Conservation (phyloP, 192 early-diverging fungal genomes). For the Backusella psychrophila region DNA sequence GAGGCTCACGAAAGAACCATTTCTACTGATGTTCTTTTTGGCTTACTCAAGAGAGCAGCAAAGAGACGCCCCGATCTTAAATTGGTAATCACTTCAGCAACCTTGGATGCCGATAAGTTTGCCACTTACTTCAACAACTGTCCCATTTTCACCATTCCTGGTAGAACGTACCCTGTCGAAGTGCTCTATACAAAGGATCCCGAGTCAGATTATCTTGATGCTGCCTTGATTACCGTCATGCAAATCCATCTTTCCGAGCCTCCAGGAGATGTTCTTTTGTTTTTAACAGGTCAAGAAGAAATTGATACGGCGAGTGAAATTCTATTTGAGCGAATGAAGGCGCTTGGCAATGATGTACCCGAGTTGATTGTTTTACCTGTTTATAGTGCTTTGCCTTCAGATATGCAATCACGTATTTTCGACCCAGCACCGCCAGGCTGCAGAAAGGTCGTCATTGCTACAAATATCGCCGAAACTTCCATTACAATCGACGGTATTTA, state of each 20-base stretch:
- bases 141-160: slow-evolving; percentile 96
- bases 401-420: slow-evolving; percentile 96
- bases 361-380: slow-evolving; percentile 89
- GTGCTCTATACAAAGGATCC: slow-evolving; percentile 94
- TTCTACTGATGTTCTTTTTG: slow-evolving; percentile 94
- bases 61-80: slow-evolving; percentile 85
- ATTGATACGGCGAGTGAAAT: slow-evolving; percentile 84
- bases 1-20: slow-evolving; percentile 99
- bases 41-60: slow-evolving; percentile 82
- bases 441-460: slow-evolving; percentile 93
- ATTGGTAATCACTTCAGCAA: slow-evolving; percentile 94
- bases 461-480: slow-evolving; percentile 98
- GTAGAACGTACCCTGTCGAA: slow-evolving; percentile 93
- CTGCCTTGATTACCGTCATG: slow-evolving; percentile 92
- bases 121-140: slow-evolving; percentile 86
- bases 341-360: slow-evolving; percentile 63
- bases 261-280: slow-evolving; percentile 90
- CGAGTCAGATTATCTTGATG: slow-evolving; percentile 91
- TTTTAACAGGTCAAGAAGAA: slow-evolving; percentile 98
- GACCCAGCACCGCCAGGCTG: slow-evolving; percentile 80
- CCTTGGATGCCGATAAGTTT: slow-evolving; percentile 94
- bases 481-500: slow-evolving; percentile 97
- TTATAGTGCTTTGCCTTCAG: slow-evolving; percentile 91
- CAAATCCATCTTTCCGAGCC: slow-evolving; percentile 95
- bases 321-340: slow-evolving; percentile 69